Conservation (phyloP, 306 rosid species). For the Fragaria iinumae region DNA sequence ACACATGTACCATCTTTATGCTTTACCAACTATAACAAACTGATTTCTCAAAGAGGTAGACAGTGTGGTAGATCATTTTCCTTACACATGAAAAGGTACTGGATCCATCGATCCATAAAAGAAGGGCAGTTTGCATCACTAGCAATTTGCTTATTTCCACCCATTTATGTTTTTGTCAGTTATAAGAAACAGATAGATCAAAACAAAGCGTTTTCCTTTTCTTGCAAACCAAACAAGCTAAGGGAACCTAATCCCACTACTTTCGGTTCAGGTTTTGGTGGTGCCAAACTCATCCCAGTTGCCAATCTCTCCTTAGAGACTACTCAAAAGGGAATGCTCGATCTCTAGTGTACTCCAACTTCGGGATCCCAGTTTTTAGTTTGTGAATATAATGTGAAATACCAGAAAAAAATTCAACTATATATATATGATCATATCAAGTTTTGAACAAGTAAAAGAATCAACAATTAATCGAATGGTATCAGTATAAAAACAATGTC, state of each 20-base stretch:
- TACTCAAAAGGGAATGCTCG: background rate
- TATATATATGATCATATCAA: conserved; percentile 3
- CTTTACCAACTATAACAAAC: background rate
- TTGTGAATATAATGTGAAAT: background rate
- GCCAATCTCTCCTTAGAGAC: conserved; percentile 4
- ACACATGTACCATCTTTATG: background rate
- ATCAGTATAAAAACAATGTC: conserved; percentile 9
- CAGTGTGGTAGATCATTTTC: conserved; percentile 19
- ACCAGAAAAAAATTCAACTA: conserved; percentile 27
- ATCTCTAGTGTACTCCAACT: background rate
- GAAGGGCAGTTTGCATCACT: conserved; percentile 26
- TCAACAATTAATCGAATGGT: conserved; percentile 24
- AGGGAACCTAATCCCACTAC: conserved; percentile 34
- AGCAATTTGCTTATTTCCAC: conserved; percentile 28
- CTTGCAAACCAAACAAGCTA: conserved; percentile 32
- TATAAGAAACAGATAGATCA: conserved; percentile 28
- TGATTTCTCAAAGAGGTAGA: background rate
- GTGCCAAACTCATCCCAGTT: conserved; percentile 21
- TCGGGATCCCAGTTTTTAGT: too few species aligned
- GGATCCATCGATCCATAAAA: conserved; percentile 30
- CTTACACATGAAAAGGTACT: conserved; percentile 11
- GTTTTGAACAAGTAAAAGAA: conserved; percentile 28
- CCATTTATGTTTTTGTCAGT: conserved; percentile 26
- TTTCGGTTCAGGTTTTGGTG: conserved; percentile 33
- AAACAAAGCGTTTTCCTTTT: conserved; percentile 26